phyloP scores from a whole-genome alignment of 345 rosid genomes.

The Xanthoceras sorbifolium region DNA sequence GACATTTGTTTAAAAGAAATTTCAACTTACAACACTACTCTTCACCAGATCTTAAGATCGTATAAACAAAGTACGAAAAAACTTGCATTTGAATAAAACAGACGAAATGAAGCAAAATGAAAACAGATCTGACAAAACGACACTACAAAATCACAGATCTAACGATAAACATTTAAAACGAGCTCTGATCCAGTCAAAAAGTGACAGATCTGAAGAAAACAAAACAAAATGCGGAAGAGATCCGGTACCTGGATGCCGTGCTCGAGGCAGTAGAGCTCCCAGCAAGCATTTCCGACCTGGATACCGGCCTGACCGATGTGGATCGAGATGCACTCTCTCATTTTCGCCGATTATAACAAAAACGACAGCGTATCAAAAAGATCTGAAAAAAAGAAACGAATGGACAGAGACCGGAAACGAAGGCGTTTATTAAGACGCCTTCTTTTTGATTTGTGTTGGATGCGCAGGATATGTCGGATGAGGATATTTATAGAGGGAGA shows the following conservation, averaged over 20 bases:
- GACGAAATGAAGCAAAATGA: not conserved
- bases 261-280: conserved; percentile 73
- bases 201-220: not conserved
- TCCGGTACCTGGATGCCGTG: conserved; percentile 67
- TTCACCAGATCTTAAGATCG: not conserved
- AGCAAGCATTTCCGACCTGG: conserved; percentile 80
- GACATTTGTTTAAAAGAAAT: too few relatives aligned
- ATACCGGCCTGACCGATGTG: conserved; percentile 86
- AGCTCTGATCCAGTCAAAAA: not conserved
- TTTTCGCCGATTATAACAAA: conserved; percentile 14
- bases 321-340: conserved; percentile 79
- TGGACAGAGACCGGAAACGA: conserved; percentile 7
- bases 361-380: not conserved
- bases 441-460: conserved; percentile 16
- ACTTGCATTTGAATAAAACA: not conserved
- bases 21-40: not conserved
- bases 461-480: not conserved
- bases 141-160: not conserved
- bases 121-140: not conserved
- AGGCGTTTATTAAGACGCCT: conserved; percentile 73
- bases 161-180: not conserved
- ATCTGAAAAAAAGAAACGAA: not conserved
- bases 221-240: not conserved
- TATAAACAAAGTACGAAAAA: not conserved
- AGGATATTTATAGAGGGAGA: conserved; percentile 30